Conservation (phyloP, 1,284 basidiomycete species). For the Cutaneotrichosporon cavernicola region DNA sequence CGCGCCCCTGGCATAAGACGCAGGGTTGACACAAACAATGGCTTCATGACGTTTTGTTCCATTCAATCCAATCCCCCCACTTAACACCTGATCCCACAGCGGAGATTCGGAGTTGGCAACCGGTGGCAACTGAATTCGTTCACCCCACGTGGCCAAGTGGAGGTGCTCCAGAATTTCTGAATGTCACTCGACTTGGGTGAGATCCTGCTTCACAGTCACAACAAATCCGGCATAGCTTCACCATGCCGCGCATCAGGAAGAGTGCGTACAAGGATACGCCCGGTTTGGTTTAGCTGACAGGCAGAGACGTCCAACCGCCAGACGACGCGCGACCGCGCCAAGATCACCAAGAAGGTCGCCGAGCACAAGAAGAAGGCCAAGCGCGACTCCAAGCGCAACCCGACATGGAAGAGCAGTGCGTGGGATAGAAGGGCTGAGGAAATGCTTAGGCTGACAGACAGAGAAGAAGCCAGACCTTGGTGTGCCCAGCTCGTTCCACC, state of each 20-base stretch:
- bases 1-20: neutral
- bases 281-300: neutral
- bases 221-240: conserved; percentile 12
- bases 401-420: conserved; percentile 88
- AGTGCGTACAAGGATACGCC: conserved; percentile 55
- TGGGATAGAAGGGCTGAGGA: conserved; percentile 26
- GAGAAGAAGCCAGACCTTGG: conserved; percentile 83
- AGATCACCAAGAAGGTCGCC: conserved; percentile 73
- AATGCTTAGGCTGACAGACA: conserved; percentile 51
- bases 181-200: neutral
- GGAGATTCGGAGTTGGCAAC: conserved; percentile 2
- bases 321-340: conserved; percentile 70
- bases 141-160: conserved; percentile 9
- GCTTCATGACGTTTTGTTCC: neutral
- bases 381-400: conserved; percentile 77
- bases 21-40: conserved; percentile 7
- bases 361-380: conserved; percentile 76
- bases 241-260: conserved; percentile 74
- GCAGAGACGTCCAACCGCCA: conserved; percentile 81
- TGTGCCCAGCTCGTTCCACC: conserved; percentile 95
- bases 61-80: neutral
- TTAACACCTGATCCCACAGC: neutral
- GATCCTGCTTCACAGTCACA: conserved; percentile 14
- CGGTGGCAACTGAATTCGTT: neutral
- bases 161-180: conserved; percentile 10